Percentiles rank a stretch among this genome's conserved stretches.
These are phyloP conservation scores for Alternaria brassicicola DNA, from an alignment of 2,329 filamentous ascomycete genomes.

Conservation along the genomic window DNA sequence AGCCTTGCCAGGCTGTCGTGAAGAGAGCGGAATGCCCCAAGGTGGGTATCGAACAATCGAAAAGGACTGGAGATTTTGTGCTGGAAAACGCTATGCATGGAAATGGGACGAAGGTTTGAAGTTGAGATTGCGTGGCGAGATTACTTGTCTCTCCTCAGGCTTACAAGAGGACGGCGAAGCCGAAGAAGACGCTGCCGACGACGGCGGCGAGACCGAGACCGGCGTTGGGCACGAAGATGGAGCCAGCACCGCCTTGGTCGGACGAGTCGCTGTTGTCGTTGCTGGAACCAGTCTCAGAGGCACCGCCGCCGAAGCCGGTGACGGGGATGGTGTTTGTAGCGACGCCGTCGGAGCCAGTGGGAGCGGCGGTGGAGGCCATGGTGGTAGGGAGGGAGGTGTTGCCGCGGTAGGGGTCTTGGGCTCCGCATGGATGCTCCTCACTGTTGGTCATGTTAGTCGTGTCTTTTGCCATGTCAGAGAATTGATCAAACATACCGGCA, in stretches of 20 bases:
- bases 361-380: conserved; percentile 51
- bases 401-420: conserved; percentile 64
- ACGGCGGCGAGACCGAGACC: conserved; percentile 63
- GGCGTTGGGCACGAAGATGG: conserved; percentile 59
- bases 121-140: neutral
- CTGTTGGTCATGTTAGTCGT: conserved; percentile 19
- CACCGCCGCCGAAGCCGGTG: conserved; percentile 40
- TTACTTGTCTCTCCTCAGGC: conserved; percentile 1
- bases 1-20: conserved; percentile 6
- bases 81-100: conserved; percentile 21
- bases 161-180: conserved; percentile 57
- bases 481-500: conserved; percentile 57
- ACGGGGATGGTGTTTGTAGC: conserved; percentile 36
- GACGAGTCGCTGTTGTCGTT: conserved; percentile 27
- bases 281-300: conserved; percentile 18
- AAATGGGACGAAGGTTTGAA: conserved; percentile 10
- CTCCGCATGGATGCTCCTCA: conserved; percentile 74
- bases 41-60: conserved; percentile 12
- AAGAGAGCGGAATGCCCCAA: conserved; percentile 20
- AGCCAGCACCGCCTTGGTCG: conserved; percentile 36
- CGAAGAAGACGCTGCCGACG: conserved; percentile 61
- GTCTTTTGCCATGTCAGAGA: neutral
- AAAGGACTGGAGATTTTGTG: conserved; percentile 14
- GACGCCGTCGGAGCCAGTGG: conserved; percentile 37
- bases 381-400: conserved; percentile 62